Base-by-base conservation (phyloP, 805 yeast species). In the Candida ipomoeae region DNA sequence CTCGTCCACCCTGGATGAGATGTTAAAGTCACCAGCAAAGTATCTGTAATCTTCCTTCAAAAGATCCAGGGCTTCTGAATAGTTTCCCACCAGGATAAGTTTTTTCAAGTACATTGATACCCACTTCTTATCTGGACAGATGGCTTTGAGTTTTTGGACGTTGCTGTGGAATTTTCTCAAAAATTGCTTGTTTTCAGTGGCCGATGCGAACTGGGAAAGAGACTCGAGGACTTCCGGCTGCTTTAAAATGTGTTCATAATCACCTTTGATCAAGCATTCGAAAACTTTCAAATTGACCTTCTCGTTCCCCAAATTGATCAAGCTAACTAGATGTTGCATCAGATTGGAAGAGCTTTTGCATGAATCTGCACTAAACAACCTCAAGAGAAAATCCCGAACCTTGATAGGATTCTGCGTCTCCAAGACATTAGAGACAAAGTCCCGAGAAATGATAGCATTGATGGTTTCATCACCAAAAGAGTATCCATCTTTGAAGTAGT, bases 391-490 rank as follows among this genome's bases (percentile, higher is more conserved):
- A 2, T 62, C 61, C 4, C 51, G 18, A 20, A 57, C 40, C 2
- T 53, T 46, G 8, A 70, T 40, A n/a, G 46, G 45, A 1, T 51
- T 42, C 6, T 59, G 58, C 10, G 46, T 48, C 34, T 60, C 62
- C 40, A 68, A 57, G 3, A 49, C 17, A 17, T 58, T 62, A 32
- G 51, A 37, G 2, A 64, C 56, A 46, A 71, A 70, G 13, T 58
- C 57, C 23, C 62, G 58, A 44, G 64, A 70, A 23, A 70, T 56
- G 3, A 73, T 40, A 6, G 65, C 60, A 3, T 51, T 55, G 69
- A 75, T 68, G 2, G 77, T 72, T 5, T 50, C 49, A 6, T 58
- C 43, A 18, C 59, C 62, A 57, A 73, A 73, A 6, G 60, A 59
- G 36, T 59, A 62, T 0, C 74, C 74, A n/a, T 61, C 60, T 10